These are phyloP conservation scores for Penicillium italicum DNA, from an alignment of 2,329 filamentous ascomycete species.

Conservation along the genomic window DNA sequence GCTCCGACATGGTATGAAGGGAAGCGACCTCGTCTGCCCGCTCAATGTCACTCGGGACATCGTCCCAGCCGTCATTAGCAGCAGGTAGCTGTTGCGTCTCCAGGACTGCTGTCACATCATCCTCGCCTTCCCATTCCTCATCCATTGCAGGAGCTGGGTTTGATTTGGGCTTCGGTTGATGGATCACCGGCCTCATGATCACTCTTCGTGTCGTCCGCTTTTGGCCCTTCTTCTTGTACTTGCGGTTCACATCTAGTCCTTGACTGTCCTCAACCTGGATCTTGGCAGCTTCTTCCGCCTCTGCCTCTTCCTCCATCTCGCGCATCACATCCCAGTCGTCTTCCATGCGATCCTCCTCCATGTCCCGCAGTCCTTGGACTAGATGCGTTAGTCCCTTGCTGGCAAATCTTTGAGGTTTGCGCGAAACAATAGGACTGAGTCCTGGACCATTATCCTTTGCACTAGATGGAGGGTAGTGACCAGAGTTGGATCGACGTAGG, in stretches of 20 bases:
- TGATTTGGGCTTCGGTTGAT: conserved; percentile 28
- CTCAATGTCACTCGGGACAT: conserved; percentile 10
- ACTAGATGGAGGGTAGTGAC: conserved; percentile 22
- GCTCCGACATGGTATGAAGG: conserved; percentile 29
- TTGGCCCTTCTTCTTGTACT: conserved; percentile 50
- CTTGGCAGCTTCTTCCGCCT: conserved; percentile 26
- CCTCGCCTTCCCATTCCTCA: conserved; percentile 23
- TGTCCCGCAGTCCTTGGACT: conserved; percentile 39
- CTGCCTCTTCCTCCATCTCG: conserved; percentile 42
- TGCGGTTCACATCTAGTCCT: conserved; percentile 5
- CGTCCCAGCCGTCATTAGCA: conserved; percentile 9
- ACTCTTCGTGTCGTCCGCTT: conserved; percentile 48
- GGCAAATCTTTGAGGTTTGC: conserved; percentile 36
- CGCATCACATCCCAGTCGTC: conserved; percentile 45
- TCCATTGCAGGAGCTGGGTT: conserved; percentile 17
- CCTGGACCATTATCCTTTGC: conserved; percentile 14
- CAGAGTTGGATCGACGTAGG: conserved; percentile 37
- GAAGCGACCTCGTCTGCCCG: conserved; percentile 19
- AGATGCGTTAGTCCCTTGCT: conserved; percentile 40
- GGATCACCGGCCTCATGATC: conserved; percentile 42
- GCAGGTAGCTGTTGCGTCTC: conserved; percentile 28
- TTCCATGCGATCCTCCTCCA: conserved; percentile 42
- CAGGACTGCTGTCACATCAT: conserved; percentile 29
- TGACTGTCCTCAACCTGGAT: conserved; percentile 41
- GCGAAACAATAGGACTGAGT: conserved; percentile 39